Percentiles rank a stretch among this genome's conserved stretches.
phyloP scores from a whole-genome alignment of 2,329 filamentous ascomycete genomes.

The Alternaria atra region DNA sequence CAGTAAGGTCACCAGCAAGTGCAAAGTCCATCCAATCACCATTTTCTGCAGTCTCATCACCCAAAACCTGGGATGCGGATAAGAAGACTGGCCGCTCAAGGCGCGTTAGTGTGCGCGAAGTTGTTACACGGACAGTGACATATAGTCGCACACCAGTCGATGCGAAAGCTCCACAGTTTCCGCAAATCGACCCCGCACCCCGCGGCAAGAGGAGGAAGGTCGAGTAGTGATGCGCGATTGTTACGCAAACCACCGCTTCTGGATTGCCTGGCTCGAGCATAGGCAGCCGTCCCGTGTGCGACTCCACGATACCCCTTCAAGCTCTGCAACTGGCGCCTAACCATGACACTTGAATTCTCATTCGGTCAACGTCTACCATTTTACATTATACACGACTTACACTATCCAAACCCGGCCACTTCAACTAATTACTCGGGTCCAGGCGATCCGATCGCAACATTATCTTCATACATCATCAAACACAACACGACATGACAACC shows the following conservation, averaged over 20 bases:
- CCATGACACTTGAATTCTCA: conserved; percentile 26
- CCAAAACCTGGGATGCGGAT: conserved; percentile 80
- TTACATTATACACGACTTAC: conserved; percentile 13
- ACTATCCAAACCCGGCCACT: conserved; percentile 19
- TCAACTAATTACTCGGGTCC: conserved; percentile 43
- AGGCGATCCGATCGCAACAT: conserved; percentile 47
- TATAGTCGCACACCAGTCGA: conserved; percentile 70
- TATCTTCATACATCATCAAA: conserved; percentile 25
- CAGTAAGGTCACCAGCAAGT: conserved; percentile 73
- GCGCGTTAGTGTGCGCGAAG: conserved; percentile 79
- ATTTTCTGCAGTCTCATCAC: conserved; percentile 73
- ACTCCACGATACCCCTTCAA: conserved; percentile 26
- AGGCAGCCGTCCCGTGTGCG: conserved; percentile 31
- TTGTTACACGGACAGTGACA: conserved; percentile 92
- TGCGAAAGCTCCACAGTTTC: conserved; percentile 52
- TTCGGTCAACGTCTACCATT: conserved; percentile 12
- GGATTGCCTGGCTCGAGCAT: conserved; percentile 26
- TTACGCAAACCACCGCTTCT: conserved; percentile 27
- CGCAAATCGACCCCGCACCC: conserved; percentile 84
- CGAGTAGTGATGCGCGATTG: conserved; percentile 50
- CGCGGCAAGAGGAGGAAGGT: conserved; percentile 91
- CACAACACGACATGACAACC: conserved; percentile 9
- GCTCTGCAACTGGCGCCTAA: conserved; percentile 31
- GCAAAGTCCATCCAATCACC: conserved; percentile 67
- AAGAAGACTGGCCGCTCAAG: conserved; percentile 69